Percentiles rank a stretch among this genome's conserved stretches.
Conservation (phyloP, 1,284 basidiomycete genomes). For the Rhodotorula sp. region DNA sequence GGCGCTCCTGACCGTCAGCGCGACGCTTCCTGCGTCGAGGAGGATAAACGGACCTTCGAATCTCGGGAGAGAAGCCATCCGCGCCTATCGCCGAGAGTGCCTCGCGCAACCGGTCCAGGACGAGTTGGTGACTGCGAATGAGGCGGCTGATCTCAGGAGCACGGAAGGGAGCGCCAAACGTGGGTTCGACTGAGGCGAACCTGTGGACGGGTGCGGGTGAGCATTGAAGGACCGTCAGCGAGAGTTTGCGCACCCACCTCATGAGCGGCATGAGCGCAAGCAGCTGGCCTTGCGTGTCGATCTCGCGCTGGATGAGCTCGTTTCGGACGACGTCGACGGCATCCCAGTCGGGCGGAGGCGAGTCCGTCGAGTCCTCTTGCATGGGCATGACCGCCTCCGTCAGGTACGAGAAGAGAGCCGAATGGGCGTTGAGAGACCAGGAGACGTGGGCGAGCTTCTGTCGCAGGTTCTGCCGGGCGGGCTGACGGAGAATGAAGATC, state of each 20-base stretch:
- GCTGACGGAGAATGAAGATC: conserved; percentile 48
- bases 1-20: conserved; percentile 10
- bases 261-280: conserved; percentile 48
- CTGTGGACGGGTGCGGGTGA: conserved; percentile 11
- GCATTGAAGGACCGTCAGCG: conserved; percentile 36
- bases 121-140: conserved; percentile 44
- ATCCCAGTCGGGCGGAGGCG: conserved; percentile 36
- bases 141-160: conserved; percentile 39
- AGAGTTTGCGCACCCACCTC: conserved; percentile 44
- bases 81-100: conserved; percentile 44
- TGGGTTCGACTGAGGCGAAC: conserved; percentile 36
- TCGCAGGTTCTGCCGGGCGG: conserved; percentile 48
- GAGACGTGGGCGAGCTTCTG: conserved; percentile 45
- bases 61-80: conserved; percentile 34
- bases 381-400: conserved; percentile 23
- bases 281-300: conserved; percentile 47
- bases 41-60: neutral
- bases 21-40: no score
- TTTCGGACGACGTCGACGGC: conserved; percentile 44
- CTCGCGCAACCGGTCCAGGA: conserved; percentile 45
- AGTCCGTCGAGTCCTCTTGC: conserved; percentile 15
- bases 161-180: conserved; percentile 40
- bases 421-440: conserved; percentile 42
- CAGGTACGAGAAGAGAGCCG: conserved; percentile 40
- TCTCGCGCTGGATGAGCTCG: conserved; percentile 47